These are phyloP conservation scores for Trametes gibbosa DNA, from an alignment of 768 basidiomycete genomes.

Conservation along the genomic window DNA sequence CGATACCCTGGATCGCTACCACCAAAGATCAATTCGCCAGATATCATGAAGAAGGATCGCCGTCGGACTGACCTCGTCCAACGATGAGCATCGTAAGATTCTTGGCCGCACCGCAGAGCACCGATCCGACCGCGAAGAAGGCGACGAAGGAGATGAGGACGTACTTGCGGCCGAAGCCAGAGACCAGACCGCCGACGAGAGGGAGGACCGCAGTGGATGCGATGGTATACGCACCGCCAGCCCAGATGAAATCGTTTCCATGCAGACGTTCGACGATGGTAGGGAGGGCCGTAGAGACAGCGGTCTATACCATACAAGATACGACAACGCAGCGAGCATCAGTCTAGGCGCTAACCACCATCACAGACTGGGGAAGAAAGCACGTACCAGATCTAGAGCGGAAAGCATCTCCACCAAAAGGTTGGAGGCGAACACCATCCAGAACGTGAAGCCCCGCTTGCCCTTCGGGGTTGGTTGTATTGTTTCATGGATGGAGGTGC, in stretches of 20 bases:
- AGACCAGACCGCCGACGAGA: constrained; percentile 30
- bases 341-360: not conserved
- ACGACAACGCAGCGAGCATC: not conserved
- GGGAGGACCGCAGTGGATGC: constrained; percentile 36
- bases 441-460: constrained; percentile 13
- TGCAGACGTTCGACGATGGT: constrained; percentile 17
- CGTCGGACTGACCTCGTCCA: constrained; percentile 26
- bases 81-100: constrained; percentile 41
- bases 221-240: constrained; percentile 35
- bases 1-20: constrained; percentile 25
- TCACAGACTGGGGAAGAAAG: no score
- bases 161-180: constrained; percentile 6
- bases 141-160: constrained; percentile 31
- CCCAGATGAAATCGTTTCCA: constrained; percentile 26
- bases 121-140: constrained; percentile 39
- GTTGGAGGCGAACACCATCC: constrained; percentile 12
- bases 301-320: not conserved
- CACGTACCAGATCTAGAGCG: constrained; percentile 16
- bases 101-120: constrained; percentile 37
- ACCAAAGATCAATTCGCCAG: not conserved
- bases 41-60: not conserved
- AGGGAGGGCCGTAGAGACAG: constrained; percentile 24
- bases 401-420: constrained; percentile 16
- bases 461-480: constrained; percentile 2
- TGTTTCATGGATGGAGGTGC: not conserved